phyloP scores from a whole-genome alignment of 1,139 yeast genomes.

The Blastobotrys serpentis region DNA sequence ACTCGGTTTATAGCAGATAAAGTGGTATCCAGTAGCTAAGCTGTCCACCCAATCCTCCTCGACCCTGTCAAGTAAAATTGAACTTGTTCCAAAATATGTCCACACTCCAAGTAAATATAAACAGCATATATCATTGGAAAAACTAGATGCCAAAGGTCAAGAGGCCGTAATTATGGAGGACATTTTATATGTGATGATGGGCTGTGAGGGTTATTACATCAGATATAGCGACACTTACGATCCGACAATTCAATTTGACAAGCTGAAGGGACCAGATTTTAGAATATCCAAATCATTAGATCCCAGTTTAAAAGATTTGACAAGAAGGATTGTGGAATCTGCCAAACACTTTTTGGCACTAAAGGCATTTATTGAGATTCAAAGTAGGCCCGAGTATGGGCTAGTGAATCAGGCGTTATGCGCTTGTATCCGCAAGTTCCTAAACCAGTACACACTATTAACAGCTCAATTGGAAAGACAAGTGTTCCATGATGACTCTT shows the following conservation, averaged over 20 bases:
- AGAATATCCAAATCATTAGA: slow-evolving; percentile 71
- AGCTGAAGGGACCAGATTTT: slow-evolving; percentile 71
- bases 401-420: slow-evolving; percentile 74
- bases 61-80: slow-evolving; percentile 29
- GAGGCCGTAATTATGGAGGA: slow-evolving; percentile 75
- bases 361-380: slow-evolving; percentile 54
- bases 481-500: slow-evolving; percentile 46
- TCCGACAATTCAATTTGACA: slow-evolving; percentile 39
- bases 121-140: slow-evolving; percentile 17
- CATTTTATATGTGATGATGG: slow-evolving; percentile 63
- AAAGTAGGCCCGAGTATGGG: slow-evolving; percentile 60
- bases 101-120: slow-evolving; percentile 19
- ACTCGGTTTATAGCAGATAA: no score
- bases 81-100: slow-evolving; percentile 29
- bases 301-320: slow-evolving; percentile 69
- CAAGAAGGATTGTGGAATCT: slow-evolving; percentile 56
- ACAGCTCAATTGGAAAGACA: slow-evolving; percentile 56
- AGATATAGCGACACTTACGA: slow-evolving; percentile 64
- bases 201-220: slow-evolving; percentile 78
- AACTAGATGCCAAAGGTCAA: slow-evolving; percentile 40
- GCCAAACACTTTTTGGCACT: slow-evolving; percentile 66
- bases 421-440: slow-evolving; percentile 51
- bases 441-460: slow-evolving; percentile 50
- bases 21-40: slow-evolving; percentile 25
- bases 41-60: slow-evolving; percentile 25